These are phyloP conservation scores for Verticillium tricorpus DNA, from an alignment of 2,329 filamentous ascomycete genomes.

Conservation along the genomic window DNA sequence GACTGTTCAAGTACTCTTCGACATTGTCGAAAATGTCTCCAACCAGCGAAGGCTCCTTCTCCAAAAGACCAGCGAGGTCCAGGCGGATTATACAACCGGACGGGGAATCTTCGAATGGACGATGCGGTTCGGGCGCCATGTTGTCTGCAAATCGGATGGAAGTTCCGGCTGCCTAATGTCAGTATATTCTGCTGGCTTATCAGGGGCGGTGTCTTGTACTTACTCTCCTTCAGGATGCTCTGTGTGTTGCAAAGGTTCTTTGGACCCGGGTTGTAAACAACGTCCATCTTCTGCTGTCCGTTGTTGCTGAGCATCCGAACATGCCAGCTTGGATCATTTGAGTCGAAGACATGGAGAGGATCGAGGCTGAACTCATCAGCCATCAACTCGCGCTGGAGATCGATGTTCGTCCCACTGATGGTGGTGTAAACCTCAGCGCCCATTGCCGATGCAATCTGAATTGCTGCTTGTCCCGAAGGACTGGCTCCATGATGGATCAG, in stretches of 20 bases:
- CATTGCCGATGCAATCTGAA: conserved; percentile 31
- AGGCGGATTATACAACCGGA: conserved; percentile 21
- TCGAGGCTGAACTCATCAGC: conserved; percentile 24
- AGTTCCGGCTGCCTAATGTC: neutral
- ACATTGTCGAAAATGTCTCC: conserved; percentile 20
- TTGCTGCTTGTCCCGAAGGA: conserved; percentile 36
- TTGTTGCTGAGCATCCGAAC: conserved; percentile 2
- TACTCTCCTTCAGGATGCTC: neutral
- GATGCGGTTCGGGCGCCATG: neutral
- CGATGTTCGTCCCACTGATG: conserved; percentile 21
- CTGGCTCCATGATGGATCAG: conserved; percentile 41
- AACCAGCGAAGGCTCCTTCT: conserved; percentile 25
- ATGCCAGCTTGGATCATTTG: conserved; percentile 3
- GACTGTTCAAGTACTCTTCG: conserved; percentile 4
- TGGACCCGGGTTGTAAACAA: conserved; percentile 42
- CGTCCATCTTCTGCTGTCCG: conserved; percentile 22
- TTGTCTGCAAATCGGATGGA: neutral
- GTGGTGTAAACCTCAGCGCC: conserved; percentile 39
- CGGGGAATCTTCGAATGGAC: neutral
- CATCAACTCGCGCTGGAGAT: conserved; percentile 32
- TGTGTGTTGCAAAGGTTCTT: neutral
- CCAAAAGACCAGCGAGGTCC: conserved; percentile 26
- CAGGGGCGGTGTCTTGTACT: neutral
- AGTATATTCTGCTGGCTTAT: neutral
- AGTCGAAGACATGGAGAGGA: conserved; percentile 17